These are phyloP conservation scores for Allantophomopsis lycopodina DNA, from an alignment of 2,329 filamentous ascomycete genomes.

Conservation along the genomic window DNA sequence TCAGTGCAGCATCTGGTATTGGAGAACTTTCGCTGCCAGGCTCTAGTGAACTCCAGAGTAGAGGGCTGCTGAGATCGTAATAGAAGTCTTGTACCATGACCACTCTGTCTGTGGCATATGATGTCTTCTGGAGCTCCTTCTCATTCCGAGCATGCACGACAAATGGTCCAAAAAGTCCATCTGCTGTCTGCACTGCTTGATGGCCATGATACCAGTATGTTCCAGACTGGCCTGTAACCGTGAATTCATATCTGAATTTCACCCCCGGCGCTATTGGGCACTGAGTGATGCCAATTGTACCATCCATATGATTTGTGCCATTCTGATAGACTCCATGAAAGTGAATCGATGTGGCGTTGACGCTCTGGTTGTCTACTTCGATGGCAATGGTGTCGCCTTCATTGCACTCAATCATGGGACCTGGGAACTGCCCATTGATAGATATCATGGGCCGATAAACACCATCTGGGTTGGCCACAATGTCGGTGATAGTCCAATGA, in stretches of 20 bases:
- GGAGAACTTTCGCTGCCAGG: constrained; percentile 27
- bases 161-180: constrained; percentile 54
- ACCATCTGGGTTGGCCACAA: constrained; percentile 45
- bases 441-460: constrained; percentile 45
- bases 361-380: constrained; percentile 52
- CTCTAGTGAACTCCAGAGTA: constrained; percentile 23
- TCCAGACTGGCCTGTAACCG: constrained; percentile 34
- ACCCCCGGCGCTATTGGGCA: constrained; percentile 50
- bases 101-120: constrained; percentile 40
- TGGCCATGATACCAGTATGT: constrained; percentile 54
- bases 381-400: constrained; percentile 61
- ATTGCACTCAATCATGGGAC: constrained; percentile 59
- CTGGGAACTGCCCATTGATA: constrained; percentile 64
- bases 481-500: constrained; percentile 44
- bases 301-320: constrained; percentile 63
- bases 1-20: constrained; percentile 29
- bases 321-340: constrained; percentile 72
- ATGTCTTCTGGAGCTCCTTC: constrained; percentile 34
- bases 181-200: constrained; percentile 47
- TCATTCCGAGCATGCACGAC: constrained; percentile 48
- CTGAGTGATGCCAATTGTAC: constrained; percentile 52
- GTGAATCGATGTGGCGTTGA: constrained; percentile 53
- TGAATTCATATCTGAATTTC: constrained; percentile 55
- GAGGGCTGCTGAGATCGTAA: constrained; percentile 36
- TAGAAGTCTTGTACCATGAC: constrained; percentile 65